Conservation (phyloP, 495 filamentous ascomycete species). For the Hypomontagnella submonticulosa region DNA sequence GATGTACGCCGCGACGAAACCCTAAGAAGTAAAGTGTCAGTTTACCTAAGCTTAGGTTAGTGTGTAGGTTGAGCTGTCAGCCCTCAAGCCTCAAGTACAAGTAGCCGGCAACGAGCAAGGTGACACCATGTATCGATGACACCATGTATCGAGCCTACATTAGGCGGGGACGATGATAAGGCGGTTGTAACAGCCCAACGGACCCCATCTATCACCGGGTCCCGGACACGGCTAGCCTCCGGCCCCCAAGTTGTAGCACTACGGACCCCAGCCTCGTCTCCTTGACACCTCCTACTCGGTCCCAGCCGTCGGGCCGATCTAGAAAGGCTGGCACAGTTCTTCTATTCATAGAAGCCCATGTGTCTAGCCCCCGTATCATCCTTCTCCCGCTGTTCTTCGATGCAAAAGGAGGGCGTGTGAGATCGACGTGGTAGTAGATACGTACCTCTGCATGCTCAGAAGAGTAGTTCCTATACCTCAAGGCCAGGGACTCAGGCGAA, state of each 20-base stretch:
- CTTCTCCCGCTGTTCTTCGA: conserved; percentile 1
- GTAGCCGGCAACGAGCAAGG: conserved; percentile 9
- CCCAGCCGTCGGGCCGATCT: conserved; percentile 16
- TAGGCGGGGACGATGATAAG: conserved; percentile 15
- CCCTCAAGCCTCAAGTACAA: not conserved
- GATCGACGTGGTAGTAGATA: conserved; percentile 2
- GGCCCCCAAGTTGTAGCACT: conserved; percentile 32
- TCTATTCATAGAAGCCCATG: not conserved
- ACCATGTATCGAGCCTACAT: conserved; percentile 8
- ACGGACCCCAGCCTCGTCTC: conserved; percentile 10
- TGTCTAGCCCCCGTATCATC: conserved; percentile 1
- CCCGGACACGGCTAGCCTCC: conserved; percentile 11
- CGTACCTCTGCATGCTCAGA: conserved; percentile 56
- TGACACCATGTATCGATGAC: conserved; percentile 6
- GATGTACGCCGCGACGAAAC: conserved; percentile 65
- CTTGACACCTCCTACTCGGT: conserved; percentile 7
- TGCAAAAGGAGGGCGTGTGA: conserved; percentile 14
- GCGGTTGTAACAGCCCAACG: conserved; percentile 25
- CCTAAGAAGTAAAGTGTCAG: conserved; percentile 43
- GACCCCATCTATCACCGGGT: conserved; percentile 28
- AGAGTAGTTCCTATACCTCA: conserved; percentile 60
- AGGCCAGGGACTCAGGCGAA: conserved; percentile 62
- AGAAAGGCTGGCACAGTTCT: conserved; percentile 10
- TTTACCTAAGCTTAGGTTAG: not conserved
- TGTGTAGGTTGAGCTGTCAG: conserved; percentile 23